phyloP scores from a whole-genome alignment of 768 basidiomycete genomes.

The Boletus pseudopeckii region DNA sequence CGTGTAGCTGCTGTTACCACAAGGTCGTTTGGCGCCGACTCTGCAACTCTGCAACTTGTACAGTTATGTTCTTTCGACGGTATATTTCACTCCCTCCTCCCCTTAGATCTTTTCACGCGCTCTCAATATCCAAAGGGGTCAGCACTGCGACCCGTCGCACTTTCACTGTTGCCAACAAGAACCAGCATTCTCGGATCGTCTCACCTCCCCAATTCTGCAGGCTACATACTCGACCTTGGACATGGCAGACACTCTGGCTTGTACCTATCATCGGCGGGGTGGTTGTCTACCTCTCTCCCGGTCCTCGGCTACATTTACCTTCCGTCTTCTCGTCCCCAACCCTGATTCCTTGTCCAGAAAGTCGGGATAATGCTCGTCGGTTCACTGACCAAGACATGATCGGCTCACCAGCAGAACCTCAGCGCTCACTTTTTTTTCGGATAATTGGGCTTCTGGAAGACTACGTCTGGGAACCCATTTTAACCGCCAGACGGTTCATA shows the following conservation, averaged over 20 bases:
- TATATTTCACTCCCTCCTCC: constrained; percentile 24
- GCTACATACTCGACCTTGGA: constrained; percentile 29
- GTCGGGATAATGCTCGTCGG: constrained; percentile 9
- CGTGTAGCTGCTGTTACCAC: constrained; percentile 36
- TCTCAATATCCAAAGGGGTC: constrained; percentile 3
- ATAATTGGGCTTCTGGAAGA: constrained; percentile 48
- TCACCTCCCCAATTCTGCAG: constrained; percentile 8
- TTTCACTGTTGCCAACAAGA: constrained; percentile 12
- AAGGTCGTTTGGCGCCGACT: constrained; percentile 44
- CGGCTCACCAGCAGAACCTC: constrained; percentile 66
- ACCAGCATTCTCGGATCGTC: constrained; percentile 9
- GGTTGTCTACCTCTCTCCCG: constrained; percentile 45
- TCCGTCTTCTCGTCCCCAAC: constrained; percentile 49
- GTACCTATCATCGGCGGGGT: constrained; percentile 57
- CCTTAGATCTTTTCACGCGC: constrained; percentile 21
- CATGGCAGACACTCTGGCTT: constrained; percentile 42
- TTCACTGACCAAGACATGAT: constrained; percentile 39
- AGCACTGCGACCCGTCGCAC: constrained; percentile 21
- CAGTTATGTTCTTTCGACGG: constrained; percentile 31
- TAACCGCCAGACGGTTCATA: constrained; percentile 79
- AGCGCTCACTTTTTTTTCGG: constrained; percentile 43
- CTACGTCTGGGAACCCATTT: constrained; percentile 78
- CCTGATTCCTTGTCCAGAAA: constrained; percentile 42
- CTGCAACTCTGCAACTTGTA: constrained; percentile 31
- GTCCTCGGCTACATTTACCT: constrained; percentile 40